phyloP scores from a whole-genome alignment of 345 rosid genomes.

The Aegle marmelos region DNA sequence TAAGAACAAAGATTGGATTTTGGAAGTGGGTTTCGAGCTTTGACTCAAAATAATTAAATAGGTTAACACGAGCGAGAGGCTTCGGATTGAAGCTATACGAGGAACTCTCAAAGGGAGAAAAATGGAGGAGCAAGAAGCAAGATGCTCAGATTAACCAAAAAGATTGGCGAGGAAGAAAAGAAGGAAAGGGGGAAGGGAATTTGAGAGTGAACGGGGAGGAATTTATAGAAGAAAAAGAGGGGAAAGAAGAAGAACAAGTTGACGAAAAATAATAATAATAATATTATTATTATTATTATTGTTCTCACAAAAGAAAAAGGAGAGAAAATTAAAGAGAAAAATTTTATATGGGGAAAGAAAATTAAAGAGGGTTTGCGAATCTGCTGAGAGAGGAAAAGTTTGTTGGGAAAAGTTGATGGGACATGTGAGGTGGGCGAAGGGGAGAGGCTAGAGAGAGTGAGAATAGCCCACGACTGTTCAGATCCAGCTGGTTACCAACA shows the following conservation, averaged over 20 bases:
- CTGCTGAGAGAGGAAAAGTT: conserved; percentile 5
- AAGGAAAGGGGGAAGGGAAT: conserved; percentile 17
- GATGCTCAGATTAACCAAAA: background rate
- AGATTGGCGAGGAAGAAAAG: conserved; percentile 1
- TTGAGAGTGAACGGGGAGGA: background rate
- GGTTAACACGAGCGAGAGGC: background rate
- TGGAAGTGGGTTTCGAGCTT: background rate
- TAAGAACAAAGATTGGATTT: background rate
- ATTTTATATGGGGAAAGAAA: background rate
- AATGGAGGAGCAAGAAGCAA: background rate
- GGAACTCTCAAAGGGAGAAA: background rate
- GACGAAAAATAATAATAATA: background rate
- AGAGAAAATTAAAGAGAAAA: background rate
- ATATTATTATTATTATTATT: too few species aligned
- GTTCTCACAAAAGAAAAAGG: background rate
- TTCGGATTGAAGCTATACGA: conserved; percentile 11
- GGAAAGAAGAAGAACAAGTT: conserved; percentile 7
- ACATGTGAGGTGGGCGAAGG: conserved; percentile 39
- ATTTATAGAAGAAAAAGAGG: conserved; percentile 49
- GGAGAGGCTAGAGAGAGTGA: background rate
- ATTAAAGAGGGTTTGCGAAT: conserved; percentile 19
- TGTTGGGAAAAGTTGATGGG: conserved; percentile 33
- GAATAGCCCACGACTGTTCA: conserved; percentile 23
- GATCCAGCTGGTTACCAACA: conserved; percentile 51
- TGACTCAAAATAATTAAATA: background rate